These are phyloP conservation scores for Syzygium oleosum DNA, from an alignment of 345 rosid species.

Conservation along the genomic window DNA sequence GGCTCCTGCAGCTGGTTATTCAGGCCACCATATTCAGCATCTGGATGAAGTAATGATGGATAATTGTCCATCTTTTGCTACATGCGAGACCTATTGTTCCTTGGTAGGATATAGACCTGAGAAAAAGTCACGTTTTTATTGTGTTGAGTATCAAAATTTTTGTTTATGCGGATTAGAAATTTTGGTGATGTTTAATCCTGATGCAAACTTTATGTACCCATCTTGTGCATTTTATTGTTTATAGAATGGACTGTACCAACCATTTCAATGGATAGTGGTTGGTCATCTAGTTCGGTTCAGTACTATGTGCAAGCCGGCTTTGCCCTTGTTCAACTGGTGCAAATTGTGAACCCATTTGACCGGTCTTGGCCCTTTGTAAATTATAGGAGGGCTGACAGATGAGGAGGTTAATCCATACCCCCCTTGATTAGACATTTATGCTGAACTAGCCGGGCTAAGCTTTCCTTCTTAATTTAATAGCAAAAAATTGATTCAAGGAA, in stretches of 20 bases:
- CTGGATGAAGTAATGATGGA: slow-evolving; percentile 86
- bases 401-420: neutral
- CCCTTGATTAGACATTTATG: neutral
- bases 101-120: slow-evolving; percentile 40
- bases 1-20: slow-evolving; percentile 77
- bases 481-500: neutral
- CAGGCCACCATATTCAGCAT: slow-evolving; percentile 79
- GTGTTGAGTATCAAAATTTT: neutral
- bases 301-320: neutral
- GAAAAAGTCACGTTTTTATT: neutral
- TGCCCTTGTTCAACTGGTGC: neutral
- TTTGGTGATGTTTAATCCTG: neutral
- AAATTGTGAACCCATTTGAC: neutral
- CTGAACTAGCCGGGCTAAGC: neutral
- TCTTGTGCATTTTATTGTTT: neutral
- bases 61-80: slow-evolving; percentile 86
- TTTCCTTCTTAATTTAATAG: neutral
- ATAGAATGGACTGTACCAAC: slow-evolving; percentile 1
- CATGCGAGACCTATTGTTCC: slow-evolving; percentile 90
- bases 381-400: neutral
- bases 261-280: neutral
- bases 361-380: neutral
- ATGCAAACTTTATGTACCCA: neutral
- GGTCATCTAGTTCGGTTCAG: neutral
- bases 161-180: neutral